phyloP scores from a whole-genome alignment of 208 protist genomes.

The Crithidia thermophila region DNA sequence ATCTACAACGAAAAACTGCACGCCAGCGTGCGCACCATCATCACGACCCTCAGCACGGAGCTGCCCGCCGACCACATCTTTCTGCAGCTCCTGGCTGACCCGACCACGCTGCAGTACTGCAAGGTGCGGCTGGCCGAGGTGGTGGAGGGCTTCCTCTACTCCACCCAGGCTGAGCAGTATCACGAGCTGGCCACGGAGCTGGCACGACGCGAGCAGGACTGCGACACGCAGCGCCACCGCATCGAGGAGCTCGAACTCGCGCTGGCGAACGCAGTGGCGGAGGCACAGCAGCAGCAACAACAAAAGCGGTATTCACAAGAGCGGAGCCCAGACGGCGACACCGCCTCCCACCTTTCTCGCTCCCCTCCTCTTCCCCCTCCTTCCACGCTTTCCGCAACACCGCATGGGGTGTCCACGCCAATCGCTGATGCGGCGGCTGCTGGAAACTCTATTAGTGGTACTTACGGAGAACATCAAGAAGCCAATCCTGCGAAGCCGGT shows the following conservation, averaged over 20 bases:
- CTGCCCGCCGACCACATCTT: conserved; percentile 80
- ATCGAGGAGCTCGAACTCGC: conserved; percentile 43
- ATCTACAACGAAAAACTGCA: conserved; percentile 80
- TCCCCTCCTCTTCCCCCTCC: background rate
- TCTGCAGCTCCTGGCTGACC: conserved; percentile 72
- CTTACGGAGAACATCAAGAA: too few species aligned
- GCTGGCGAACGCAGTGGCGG: background rate
- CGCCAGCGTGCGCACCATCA: conserved; percentile 58
- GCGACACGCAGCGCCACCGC: conserved; percentile 31
- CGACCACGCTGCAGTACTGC: conserved; percentile 68
- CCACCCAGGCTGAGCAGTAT: conserved; percentile 74
- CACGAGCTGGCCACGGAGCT: conserved; percentile 76
- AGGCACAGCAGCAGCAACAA: conserved; percentile 1
- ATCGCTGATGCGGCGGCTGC: too few species aligned
- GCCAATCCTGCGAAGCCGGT: background rate
- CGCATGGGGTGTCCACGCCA: too few species aligned
- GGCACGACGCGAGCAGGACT: conserved; percentile 53
- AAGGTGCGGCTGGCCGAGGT: conserved; percentile 76
- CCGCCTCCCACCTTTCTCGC: conserved; percentile 4
- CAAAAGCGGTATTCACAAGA: too few species aligned
- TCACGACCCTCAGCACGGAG: conserved; percentile 53
- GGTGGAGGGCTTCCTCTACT: conserved; percentile 81
- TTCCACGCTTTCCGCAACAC: background rate
- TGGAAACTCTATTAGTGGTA: too few species aligned
- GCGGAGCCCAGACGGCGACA: background rate